phyloP scores from a whole-genome alignment of 306 rosid species.

The Albizia julibrissin region DNA sequence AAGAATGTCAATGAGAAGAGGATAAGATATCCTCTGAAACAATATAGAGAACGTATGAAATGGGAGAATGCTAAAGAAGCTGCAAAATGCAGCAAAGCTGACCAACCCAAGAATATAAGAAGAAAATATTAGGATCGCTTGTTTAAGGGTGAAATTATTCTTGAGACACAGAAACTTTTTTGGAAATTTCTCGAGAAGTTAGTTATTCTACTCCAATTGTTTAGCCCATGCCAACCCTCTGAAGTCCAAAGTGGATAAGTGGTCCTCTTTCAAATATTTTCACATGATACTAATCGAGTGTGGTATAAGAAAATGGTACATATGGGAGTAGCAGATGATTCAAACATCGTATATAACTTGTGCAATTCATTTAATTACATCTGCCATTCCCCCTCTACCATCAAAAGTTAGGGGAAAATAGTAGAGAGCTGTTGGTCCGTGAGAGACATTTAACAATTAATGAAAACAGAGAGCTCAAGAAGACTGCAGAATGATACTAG shows the following conservation, averaged over 20 bases:
- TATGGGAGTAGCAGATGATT: background rate
- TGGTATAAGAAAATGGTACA: background rate
- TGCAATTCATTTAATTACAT: constrained; percentile 5
- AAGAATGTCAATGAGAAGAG: background rate
- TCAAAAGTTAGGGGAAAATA: background rate
- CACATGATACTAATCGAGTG: background rate
- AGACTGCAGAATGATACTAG: too few species aligned
- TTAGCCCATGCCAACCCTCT: background rate
- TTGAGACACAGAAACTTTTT: background rate
- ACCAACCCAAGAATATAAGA: background rate
- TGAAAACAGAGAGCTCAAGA: background rate
- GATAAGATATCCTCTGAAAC: background rate
- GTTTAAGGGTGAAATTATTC: background rate
- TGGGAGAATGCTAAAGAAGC: background rate
- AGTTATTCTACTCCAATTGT: constrained; percentile 11
- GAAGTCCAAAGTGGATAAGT: background rate
- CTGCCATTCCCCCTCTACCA: background rate
- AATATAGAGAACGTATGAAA: background rate
- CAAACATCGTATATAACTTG: background rate
- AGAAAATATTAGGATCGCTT: background rate
- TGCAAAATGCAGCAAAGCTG: background rate
- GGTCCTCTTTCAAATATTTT: background rate
- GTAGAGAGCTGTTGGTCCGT: background rate
- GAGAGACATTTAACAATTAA: background rate
- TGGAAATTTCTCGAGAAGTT: background rate